phyloP scores from a whole-genome alignment of 129 eudicot species.

The Flaveria bidentis region DNA sequence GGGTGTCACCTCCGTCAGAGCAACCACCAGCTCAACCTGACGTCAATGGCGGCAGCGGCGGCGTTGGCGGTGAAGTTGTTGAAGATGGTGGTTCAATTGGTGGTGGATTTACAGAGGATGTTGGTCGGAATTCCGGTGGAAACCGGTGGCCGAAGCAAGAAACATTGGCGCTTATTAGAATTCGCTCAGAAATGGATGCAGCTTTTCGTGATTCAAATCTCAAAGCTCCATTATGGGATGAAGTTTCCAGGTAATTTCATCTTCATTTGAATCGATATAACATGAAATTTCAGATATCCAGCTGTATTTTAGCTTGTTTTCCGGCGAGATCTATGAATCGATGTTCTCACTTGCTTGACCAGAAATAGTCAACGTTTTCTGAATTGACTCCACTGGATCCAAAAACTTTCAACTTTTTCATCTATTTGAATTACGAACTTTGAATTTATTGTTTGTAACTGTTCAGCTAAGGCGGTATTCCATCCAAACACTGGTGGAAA shows the following conservation, averaged over 20 bases:
- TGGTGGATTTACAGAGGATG: slow-evolving; percentile 34
- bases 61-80: neutral
- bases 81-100: slow-evolving; percentile 9
- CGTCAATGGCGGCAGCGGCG: slow-evolving; percentile 31
- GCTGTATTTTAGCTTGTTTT: neutral
- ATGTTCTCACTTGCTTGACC: slow-evolving; percentile 21
- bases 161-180: slow-evolving; percentile 52
- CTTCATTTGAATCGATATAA: too few species aligned
- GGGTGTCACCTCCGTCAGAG: neutral
- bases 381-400: slow-evolving; percentile 20
- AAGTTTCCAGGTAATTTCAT: slow-evolving; percentile 47
- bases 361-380: slow-evolving; percentile 22
- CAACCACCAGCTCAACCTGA: slow-evolving; percentile 22
- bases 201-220: slow-evolving; percentile 56
- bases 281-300: too few species aligned
- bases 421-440: neutral
- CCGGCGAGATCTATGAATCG: slow-evolving; percentile 37
- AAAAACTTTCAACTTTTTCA: neutral
- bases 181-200: slow-evolving; percentile 56
- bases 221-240: slow-evolving; percentile 56
- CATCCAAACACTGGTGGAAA: neutral
- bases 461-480: slow-evolving; percentile 13
- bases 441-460: neutral
- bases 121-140: slow-evolving; percentile 44
- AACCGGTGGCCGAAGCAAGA: slow-evolving; percentile 62